phyloP scores from a whole-genome alignment of 2,329 filamentous ascomycete genomes.

The Claviceps purpurea region DNA sequence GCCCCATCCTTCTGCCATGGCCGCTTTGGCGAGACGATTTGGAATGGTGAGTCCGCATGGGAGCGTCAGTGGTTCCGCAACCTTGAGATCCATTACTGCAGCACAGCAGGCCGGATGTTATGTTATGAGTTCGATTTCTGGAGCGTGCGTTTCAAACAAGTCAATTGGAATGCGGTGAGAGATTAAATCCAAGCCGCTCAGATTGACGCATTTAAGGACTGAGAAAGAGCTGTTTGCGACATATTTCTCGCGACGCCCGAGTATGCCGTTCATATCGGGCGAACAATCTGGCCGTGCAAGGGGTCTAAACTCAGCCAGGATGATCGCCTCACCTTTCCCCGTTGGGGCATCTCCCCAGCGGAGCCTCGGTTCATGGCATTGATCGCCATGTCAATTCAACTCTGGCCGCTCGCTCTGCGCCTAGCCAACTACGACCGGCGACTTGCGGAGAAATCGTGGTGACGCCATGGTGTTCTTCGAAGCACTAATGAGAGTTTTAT shows the following conservation, averaged over 20 bases:
- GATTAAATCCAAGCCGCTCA: background rate
- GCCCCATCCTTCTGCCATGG: conserved; percentile 33
- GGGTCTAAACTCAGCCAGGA: background rate
- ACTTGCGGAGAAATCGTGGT: background rate
- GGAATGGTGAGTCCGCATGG: conserved; percentile 41
- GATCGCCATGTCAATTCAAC: background rate
- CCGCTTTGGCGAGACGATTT: conserved; percentile 39
- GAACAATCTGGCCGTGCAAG: background rate
- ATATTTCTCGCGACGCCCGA: background rate
- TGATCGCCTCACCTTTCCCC: background rate
- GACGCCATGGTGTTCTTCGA: too few species aligned
- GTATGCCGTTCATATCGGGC: background rate
- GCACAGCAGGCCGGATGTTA: background rate
- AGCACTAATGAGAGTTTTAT: too few species aligned
- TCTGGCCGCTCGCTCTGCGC: background rate
- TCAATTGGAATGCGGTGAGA: background rate
- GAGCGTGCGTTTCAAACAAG: background rate
- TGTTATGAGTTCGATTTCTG: background rate
- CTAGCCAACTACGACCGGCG: background rate
- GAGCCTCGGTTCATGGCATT: background rate
- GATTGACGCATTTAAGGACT: background rate
- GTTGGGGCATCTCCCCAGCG: background rate
- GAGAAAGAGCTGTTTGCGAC: background rate
- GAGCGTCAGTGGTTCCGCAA: conserved; percentile 29
- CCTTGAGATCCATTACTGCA: conserved; percentile 1